Base-by-base conservation (phyloP, 1,284 basidiomycete species). In the Cystobasidium sp. region DNA sequence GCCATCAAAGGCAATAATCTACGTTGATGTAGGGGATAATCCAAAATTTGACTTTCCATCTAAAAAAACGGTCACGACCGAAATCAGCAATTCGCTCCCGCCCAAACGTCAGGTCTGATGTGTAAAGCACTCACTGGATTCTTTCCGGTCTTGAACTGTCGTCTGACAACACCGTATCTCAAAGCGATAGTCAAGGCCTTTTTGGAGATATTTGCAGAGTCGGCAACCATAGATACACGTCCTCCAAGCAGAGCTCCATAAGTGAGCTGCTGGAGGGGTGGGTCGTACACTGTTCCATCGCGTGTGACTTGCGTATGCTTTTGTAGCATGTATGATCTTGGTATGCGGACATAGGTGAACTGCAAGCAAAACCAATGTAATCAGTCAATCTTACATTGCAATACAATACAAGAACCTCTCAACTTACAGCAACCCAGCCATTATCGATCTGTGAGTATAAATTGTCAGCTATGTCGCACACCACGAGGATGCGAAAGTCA, bases 11-110 rank as follows among this genome's bases (percentile, higher is more conserved):
- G 86, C 81, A 87, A 83, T 44, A 87, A 80, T n/a, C 86, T 83
- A 20, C 86, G 83, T 80, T 87, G 86, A 80, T 87, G 86, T 67
- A 87, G 87, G 6, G 86, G 86, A 79, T 87, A 87, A 80, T 87
- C 86, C 77, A 87, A 81, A 22, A 87, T 78, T 78, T 86, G 86
- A 1, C 86, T 86, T 80, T 87, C 86, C 69, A 80, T 76, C 76
- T 80, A 53, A 18, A 49, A n/a, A n/a, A n/a, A n/a, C n/a, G n/a
- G n/a, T n/a, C n/a, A n/a, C n/a, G n/a, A n/a, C n/a, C n/a, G n/a
- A n/a, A n/a, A n/a, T n/a, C n/a, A n/a, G n/a, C n/a, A n/a, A n/a
- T n/a, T n/a, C n/a, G n/a, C n/a, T n/a, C n/a, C n/a, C n/a, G n/a
- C n/a, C n/a, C n/a, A n/a, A n/a, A n/a, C n/a, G n/a, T n/a, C n/a